These are phyloP conservation scores for Aotearoamyces nothofagi DNA, from an alignment of 2,329 filamentous ascomycete species.

Conservation along the genomic window DNA sequence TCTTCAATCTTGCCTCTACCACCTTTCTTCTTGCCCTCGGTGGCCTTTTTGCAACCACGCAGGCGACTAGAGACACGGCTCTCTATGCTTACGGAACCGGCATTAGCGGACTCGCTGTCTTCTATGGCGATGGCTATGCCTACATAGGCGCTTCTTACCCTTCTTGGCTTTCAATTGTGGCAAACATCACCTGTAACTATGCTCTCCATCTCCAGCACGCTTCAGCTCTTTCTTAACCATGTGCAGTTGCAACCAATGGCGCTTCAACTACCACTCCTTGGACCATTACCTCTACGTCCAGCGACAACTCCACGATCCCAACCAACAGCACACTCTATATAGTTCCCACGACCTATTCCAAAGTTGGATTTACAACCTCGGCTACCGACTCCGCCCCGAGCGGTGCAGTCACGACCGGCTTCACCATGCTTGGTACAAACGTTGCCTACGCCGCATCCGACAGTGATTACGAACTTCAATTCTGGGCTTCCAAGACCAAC, in stretches of 20 bases:
- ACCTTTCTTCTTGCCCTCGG: constrained; percentile 4
- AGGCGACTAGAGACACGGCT: constrained; percentile 2
- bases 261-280: no score
- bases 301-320: constrained; percentile 11
- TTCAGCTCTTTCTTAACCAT: constrained; percentile 12
- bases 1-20: constrained; percentile 4
- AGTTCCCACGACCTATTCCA: constrained; percentile 11
- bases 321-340: constrained; percentile 16
- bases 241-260: no score
- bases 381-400: constrained; percentile 8
- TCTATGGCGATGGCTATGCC: constrained; percentile 20
- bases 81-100: constrained; percentile 19
- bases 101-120: constrained; percentile 16
- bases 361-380: constrained; percentile 16
- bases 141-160: background rate
- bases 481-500: constrained; percentile 11
- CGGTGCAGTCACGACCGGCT: constrained; percentile 13
- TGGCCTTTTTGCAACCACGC: constrained; percentile 3
- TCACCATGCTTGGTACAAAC: constrained; percentile 18
- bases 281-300: no score
- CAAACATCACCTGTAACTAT: constrained; percentile 20
- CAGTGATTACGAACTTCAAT: constrained; percentile 11
- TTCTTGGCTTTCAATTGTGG: constrained; percentile 5
- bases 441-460: constrained; percentile 16
- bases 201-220: constrained; percentile 8